A percentile compares a stretch with the other conserved stretches of the same genome.
Evolutionary conservation across 345 rosid species (phyloP).

Genomic region (Gossypium longicalyx): DNA sequence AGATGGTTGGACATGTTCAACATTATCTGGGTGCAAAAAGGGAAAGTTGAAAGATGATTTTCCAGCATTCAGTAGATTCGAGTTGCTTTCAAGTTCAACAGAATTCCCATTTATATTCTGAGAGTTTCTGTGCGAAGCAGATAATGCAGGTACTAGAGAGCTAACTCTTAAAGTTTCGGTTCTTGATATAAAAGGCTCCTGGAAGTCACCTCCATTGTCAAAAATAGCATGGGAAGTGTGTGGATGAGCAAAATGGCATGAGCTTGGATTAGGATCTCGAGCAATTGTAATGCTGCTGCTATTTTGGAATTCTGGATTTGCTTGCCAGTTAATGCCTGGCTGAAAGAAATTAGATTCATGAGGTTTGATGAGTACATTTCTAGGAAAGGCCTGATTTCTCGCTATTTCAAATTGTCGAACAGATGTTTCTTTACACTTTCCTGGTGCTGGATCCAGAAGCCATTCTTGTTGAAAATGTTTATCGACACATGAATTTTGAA

Average conservation of each 20-base stretch:
- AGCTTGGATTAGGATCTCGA: slow-evolving; percentile 17
- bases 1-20: slow-evolving; percentile 23
- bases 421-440: slow-evolving; percentile 24
- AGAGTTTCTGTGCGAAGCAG: slow-evolving; percentile 16
- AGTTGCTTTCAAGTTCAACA: slow-evolving; percentile 26
- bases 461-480: slow-evolving; percentile 27
- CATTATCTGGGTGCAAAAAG: slow-evolving; percentile 34
- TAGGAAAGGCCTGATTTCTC: slow-evolving; percentile 15
- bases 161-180: slow-evolving; percentile 22
- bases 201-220: slow-evolving; percentile 25
- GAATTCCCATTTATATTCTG: slow-evolving; percentile 22
- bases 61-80: slow-evolving; percentile 23
- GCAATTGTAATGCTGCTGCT: slow-evolving; percentile 12
- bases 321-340: slow-evolving; percentile 31
- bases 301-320: slow-evolving; percentile 24
- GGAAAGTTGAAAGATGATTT: slow-evolving; percentile 36
- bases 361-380: slow-evolving; percentile 16
- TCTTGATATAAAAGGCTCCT: slow-evolving; percentile 26
- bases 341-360: slow-evolving; percentile 28
- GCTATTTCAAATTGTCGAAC: slow-evolving; percentile 21
- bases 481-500: slow-evolving; percentile 12
- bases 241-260: slow-evolving; percentile 23
- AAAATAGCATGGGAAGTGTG: slow-evolving; percentile 21
- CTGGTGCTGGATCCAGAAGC: slow-evolving; percentile 24
- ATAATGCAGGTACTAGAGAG: slow-evolving; percentile 23